Evolutionary conservation across 371 early-diverging fungal genomes (phyloP), one percentile per base, ranked within the genome.

Genomic region (Mucor mucedo): DNA sequence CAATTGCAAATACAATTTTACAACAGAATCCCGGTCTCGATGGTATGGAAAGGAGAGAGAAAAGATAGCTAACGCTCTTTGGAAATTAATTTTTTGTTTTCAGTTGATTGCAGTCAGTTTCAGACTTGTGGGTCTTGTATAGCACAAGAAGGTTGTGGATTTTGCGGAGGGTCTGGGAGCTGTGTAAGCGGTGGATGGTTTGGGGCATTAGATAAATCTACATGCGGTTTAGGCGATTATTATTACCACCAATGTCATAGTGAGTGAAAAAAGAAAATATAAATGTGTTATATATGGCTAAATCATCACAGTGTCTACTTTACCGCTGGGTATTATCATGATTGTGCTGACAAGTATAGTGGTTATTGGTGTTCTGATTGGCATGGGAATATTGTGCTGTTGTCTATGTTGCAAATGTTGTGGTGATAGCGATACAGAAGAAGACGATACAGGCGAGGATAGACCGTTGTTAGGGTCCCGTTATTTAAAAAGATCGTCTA

Each of bases 181-280:
- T 70, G 70, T 30, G 48, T 66, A 6, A 38, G 56, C 16, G 62
- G 66, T 11, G 53, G 56, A 28, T 70, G 70, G 70, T 56, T 62
- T 49, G 70, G 58, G n/a, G 66, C 70, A 9, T 33, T 61, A 45
- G 61, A 66, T 21, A 58, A 47, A 13, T 35, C 47, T 7, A 44
- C 16, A 4, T 70, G 70, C 40, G 58, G 44, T 35, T 42, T 62
- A 9, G 41, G 53, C 5, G 62, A 61, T 30, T 57, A 56, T 38
- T 66, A 62, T 13, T 70, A 61, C 58, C 58, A 65, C 13, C 66
- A 70, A 38, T 66, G 70, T 38, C 70, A 70, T 47, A 52, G 70
- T 66, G 62, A 55, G 33, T 33, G 8, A 7, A 38, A 16, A 30
- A 42, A 52, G 38, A 42, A 28, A 47, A n/a, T n/a, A n/a, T n/a